Base-by-base conservation (phyloP, 148 eudicot species). In the Arbutus unedo region DNA sequence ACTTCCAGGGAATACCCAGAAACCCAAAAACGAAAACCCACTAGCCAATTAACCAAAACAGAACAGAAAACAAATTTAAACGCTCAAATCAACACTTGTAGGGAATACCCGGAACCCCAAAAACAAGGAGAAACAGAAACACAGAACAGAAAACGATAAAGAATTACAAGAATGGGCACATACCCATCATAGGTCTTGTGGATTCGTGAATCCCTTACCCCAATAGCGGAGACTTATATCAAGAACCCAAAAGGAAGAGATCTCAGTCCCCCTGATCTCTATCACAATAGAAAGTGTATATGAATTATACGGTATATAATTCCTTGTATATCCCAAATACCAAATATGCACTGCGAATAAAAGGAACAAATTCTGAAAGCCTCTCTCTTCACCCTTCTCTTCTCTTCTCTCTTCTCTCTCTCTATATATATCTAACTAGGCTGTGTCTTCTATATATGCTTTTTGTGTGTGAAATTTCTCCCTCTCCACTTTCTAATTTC, bases 141-240 rank as follows among this genome's bases (percentile, higher is more conserved):
- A 71, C 56, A 55, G 21, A 49, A 79, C 78, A 67, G 68, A 43
- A 82, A 25, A 43, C 62, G 50, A 76, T 11, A 68, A 57, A 55
- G 43, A 55, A 4, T 1, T 4, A 18, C 9, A 13, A 54, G 31
- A 81, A 71, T 70, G 77, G 76, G 83, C n/a, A 43, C 67, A 1
- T 71, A 86, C 88, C 88, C 88, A 84, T 84, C 53, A 74, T 38
- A 57, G 79, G 54, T 81, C 67, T 48, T 13, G 82, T 23, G 48
- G 48, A 68, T 75, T 83, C 80, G 59, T 82, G 83, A 48, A 43
- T 83, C 83, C 23, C 64, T 41, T 38, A 14, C 71, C 56, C 71
- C 44, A n/a, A 55, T 7, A 73, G 19, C 66, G 38, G 76, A 64
- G 59, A 6, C 66, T 81, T 41, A 56, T 54, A 49, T 25, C 21